Evolutionary conservation across 2,329 filamentous ascomycete genomes (phyloP), one percentile per base, ranked within the genome.

Genomic region (Aureobasidium lini): DNA sequence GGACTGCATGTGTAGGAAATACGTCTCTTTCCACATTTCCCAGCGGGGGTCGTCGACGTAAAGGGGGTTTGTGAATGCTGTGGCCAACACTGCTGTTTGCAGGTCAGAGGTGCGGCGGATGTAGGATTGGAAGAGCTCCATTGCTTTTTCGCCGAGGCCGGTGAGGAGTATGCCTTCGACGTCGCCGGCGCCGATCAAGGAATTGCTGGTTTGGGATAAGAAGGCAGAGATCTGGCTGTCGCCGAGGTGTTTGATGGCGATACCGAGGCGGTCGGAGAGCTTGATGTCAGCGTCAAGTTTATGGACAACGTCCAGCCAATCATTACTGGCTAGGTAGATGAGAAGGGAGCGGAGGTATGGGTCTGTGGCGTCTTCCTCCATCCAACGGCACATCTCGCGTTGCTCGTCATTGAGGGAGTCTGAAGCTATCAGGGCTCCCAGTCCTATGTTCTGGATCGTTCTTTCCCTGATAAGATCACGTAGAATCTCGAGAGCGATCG

Each of bases 341-440:
- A 90, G 89, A 49, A 94, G 87, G 6, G 88, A 89, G 59, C 89
- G 86, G 28, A 94, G 80, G 68, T 92, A 93, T 0, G 89, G 86
- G 66, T 94, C 88, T 0, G 86, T 84, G 62, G 87, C 79, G 65
- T 85, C 82, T 62, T 82, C 82, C 28, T 81, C 80, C 70, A 86
- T 83, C 72, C 83, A 84, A 10, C 77, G 72, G 63, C 84, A 85
- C 44, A 84, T 81, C 62, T 84, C 80, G 63, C 81, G 77, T 75
- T 85, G 85, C 49, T 83, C 81, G 34, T 79, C 73, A 60, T 82
- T 82, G 32, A 79, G 76, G 2, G 75, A 72, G 52, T 77, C 75
- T 49, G 75, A 75, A 7, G 78, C 76, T 32, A 80, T 74, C 6
- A 79, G 71, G 11, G 77, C 76, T 9, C 73, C 77, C 1, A 80